phyloP scores from a whole-genome alignment of 2,329 filamentous ascomycete species.

The Fusarium nanum region DNA sequence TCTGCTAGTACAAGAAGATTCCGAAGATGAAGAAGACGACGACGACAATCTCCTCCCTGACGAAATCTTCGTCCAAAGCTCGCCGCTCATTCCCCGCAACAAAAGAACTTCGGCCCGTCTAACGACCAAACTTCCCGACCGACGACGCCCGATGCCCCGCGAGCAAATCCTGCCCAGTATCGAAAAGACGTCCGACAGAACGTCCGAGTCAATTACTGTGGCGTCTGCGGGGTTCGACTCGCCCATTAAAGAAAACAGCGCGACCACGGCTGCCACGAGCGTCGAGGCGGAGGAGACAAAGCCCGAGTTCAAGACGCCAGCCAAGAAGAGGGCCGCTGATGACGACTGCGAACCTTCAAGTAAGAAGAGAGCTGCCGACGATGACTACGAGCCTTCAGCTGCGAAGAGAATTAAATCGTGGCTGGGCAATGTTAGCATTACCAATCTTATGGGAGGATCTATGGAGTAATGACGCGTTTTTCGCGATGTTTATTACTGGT shows the following conservation, averaged over 20 bases:
- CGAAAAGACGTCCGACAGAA: constrained; percentile 1
- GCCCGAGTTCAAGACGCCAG: background rate
- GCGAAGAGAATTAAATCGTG: constrained; percentile 23
- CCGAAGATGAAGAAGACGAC: background rate
- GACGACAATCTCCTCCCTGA: background rate
- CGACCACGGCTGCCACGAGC: constrained; percentile 15
- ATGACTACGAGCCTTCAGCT: constrained; percentile 11
- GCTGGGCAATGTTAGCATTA: background rate
- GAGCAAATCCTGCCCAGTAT: constrained; percentile 2
- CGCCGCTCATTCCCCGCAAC: constrained; percentile 1
- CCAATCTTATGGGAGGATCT: constrained; percentile 12
- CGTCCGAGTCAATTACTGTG: background rate
- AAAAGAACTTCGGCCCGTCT: constrained; percentile 1
- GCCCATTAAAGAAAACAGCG: constrained; percentile 6
- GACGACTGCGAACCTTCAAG: background rate
- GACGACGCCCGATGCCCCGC: background rate
- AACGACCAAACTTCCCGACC: background rate
- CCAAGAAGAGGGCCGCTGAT: background rate
- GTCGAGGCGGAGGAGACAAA: background rate
- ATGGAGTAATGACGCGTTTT: constrained; percentile 12
- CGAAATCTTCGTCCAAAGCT: background rate
- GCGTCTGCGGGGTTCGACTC: background rate
- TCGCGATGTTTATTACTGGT: background rate
- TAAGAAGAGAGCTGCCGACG: constrained; percentile 10
- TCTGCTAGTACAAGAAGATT: background rate